These are phyloP conservation scores for Blastobotrys persicus DNA, from an alignment of 1,139 yeast species.

Conservation along the genomic window DNA sequence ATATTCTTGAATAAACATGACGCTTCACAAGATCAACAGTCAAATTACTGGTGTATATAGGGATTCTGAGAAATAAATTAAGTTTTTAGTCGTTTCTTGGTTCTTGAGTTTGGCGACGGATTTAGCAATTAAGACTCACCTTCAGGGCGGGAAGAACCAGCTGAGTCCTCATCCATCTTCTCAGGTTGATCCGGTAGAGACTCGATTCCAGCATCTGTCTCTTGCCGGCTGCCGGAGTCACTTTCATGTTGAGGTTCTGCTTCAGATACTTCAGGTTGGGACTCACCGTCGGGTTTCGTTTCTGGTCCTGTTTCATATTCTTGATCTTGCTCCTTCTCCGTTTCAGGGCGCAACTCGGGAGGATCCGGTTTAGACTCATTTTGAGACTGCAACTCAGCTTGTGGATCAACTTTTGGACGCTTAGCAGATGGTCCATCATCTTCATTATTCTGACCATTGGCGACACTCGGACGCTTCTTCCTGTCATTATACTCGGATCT, in stretches of 20 bases:
- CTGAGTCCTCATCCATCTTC: conserved; percentile 9
- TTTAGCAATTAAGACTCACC: too few relatives aligned
- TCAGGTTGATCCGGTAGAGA: not conserved
- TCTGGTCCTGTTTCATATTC: conserved; percentile 12
- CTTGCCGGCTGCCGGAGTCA: too few relatives aligned
- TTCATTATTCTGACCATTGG: conserved; percentile 2
- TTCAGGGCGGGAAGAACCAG: too few relatives aligned
- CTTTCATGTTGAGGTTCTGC: not conserved
- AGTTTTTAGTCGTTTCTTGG: not conserved
- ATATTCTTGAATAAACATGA: too few relatives aligned
- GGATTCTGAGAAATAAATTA: too few relatives aligned
- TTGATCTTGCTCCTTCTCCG: conserved; percentile 11
- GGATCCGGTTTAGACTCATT: too few relatives aligned
- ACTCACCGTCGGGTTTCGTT: conserved; percentile 7
- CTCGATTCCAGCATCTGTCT: conserved; percentile 3
- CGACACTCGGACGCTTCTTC: conserved; percentile 8
- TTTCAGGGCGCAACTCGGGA: too few relatives aligned
- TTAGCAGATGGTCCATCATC: conserved; percentile 8
- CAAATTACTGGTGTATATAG: too few relatives aligned
- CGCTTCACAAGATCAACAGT: too few relatives aligned
- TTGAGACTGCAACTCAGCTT: not conserved
- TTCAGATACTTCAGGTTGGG: conserved; percentile 8
- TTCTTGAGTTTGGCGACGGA: too few relatives aligned
- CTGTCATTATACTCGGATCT: not conserved
- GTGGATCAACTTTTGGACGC: conserved; percentile 7